These are phyloP conservation scores for Huntiella moniliformis DNA, from an alignment of 2,329 filamentous ascomycete species.

Conservation along the genomic window DNA sequence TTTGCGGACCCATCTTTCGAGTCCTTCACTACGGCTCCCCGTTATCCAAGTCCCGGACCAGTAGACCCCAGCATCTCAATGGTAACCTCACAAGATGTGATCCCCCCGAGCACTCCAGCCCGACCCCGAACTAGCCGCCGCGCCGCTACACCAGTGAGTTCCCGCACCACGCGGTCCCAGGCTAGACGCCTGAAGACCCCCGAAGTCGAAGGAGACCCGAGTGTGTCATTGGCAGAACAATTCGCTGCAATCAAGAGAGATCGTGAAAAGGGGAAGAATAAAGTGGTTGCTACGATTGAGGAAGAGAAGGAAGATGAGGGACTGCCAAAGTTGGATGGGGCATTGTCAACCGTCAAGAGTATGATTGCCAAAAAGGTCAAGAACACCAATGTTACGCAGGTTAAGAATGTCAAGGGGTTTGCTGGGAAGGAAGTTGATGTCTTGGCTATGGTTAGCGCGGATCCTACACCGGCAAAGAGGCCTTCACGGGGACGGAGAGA, in stretches of 20 bases:
- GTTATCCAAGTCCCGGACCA: too few species aligned
- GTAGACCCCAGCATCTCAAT: not conserved
- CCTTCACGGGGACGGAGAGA: conserved; percentile 39
- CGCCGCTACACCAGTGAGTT: conserved; percentile 1
- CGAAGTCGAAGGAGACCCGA: conserved; percentile 2
- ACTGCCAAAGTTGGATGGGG: not conserved
- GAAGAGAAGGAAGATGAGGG: not conserved
- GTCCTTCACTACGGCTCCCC: too few species aligned
- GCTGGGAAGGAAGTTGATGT: conserved; percentile 26
- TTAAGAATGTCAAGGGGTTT: conserved; percentile 30
- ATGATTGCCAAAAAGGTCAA: conserved; percentile 29
- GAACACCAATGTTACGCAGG: conserved; percentile 31
- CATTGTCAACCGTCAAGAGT: conserved; percentile 21
- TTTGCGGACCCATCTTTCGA: too few species aligned
- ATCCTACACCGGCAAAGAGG: conserved; percentile 30
- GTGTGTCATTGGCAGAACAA: not conserved
- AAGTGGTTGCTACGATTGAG: not conserved
- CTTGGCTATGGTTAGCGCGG: conserved; percentile 33
- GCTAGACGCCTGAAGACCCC: conserved; percentile 9
- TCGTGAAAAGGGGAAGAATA: not conserved
- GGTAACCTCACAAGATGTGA: not conserved
- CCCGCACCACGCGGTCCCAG: conserved; percentile 9
- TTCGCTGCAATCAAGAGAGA: not conserved
- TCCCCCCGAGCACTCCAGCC: not conserved
- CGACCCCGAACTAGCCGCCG: not conserved